Evolutionary conservation across 768 basidiomycete species (phyloP), one percentile per base, ranked within the genome.

Genomic region (Lentinula sp.): DNA sequence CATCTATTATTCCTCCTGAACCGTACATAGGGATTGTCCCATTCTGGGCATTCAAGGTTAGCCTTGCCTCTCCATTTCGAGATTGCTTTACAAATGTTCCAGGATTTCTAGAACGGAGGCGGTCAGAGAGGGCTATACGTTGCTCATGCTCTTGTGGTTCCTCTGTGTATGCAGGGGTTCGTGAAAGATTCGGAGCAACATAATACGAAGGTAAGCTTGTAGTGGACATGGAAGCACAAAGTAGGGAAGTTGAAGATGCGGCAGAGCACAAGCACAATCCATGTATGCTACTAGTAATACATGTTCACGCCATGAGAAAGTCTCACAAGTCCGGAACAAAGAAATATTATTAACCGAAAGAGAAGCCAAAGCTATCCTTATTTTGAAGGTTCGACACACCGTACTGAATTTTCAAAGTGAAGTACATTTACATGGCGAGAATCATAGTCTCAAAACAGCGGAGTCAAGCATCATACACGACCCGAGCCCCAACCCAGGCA

Each of bases 401-500:
- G 28, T 28, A 28, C 28, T 28, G 28, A 3, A 28, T 28, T 28
- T 28, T 28, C 28, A 3, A 2, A 28, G 28, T 28, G 28, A 28
- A 2, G 28, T 28, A 28, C 28, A 28, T 28, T 28, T 28, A 28
- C 28, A 28, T 28, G 28, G 28, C 28, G 28, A 28, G 28, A 28
- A 28, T 28, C 28, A 28, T 28, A 28, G 28, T 28, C 28, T 28
- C 28, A 3, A 28, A 28, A 28, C 28, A 28, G 37, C 37, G 9
- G 7, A 13, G 13, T 60, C 49, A 60, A 15, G 23, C 49, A 66
- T 82, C 80, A 63, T 81, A 84, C n/a, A 69, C 82, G 54, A 84
- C 69, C 13, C 83, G 76, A 4, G 82, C 97, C 18, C 93, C 91
- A 56, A 87, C 79, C 87, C 94, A 98, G 2, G 94, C 77, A 71